phyloP scores from a whole-genome alignment of 2,329 filamentous ascomycete genomes.

The Colletotrichum sp. region DNA sequence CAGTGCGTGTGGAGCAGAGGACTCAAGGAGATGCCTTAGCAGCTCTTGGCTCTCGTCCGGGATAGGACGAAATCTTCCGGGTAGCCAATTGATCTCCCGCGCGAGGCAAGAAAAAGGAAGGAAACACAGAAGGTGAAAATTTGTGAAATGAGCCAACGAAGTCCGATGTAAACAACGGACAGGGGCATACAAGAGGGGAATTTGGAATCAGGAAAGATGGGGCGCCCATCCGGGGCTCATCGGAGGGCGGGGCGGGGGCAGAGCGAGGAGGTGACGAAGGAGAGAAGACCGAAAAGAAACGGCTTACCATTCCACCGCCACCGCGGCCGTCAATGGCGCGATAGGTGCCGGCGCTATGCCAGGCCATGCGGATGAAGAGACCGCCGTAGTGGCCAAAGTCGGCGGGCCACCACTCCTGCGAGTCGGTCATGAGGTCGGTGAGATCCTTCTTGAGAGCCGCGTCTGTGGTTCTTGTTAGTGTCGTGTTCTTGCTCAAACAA shows the following conservation, averaged over 20 bases:
- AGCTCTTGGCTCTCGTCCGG: not conserved
- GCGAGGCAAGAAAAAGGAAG: not conserved
- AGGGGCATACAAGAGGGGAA: not conserved
- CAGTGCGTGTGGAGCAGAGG: not conserved
- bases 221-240: not conserved
- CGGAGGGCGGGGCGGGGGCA: not conserved
- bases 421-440: constrained; percentile 74
- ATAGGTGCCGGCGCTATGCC: constrained; percentile 82
- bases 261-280: not conserved
- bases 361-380: constrained; percentile 81
- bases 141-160: not conserved
- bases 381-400: constrained; percentile 84
- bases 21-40: not conserved
- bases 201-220: not conserved
- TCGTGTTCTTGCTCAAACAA: not conserved
- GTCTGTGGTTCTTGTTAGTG: constrained; percentile 32
- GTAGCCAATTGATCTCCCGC: not conserved
- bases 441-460: constrained; percentile 77
- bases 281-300: not conserved
- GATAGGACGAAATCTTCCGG: constrained; percentile 12
- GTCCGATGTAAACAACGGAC: not conserved
- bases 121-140: not conserved
- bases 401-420: constrained; percentile 82
- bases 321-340: constrained; percentile 77
- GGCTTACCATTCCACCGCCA: constrained; percentile 64